phyloP scores from a whole-genome alignment of 441 rosid species.

The Bocquillonia castaneifolia region DNA sequence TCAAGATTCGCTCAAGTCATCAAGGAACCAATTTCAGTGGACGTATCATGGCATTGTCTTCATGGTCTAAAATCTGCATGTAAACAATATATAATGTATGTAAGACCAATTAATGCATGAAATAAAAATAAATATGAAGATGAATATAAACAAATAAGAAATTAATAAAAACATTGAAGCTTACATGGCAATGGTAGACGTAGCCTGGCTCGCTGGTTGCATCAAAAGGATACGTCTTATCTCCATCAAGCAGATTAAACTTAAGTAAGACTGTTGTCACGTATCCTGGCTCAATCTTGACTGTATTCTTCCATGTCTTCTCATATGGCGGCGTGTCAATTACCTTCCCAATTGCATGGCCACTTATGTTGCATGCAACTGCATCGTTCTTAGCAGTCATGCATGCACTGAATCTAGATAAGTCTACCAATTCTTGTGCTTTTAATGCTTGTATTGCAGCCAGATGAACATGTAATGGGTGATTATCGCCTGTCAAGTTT shows the following conservation, averaged over 20 bases:
- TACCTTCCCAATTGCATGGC: background rate
- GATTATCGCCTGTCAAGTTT: constrained; percentile 79
- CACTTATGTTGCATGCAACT: constrained; percentile 11
- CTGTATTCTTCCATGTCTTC: constrained; percentile 65
- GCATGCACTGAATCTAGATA: constrained; percentile 51
- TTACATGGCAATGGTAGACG: constrained; percentile 87
- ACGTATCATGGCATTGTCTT: constrained; percentile 74
- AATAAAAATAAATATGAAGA: too few relatives aligned
- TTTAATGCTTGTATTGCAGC: constrained; percentile 24
- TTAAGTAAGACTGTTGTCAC: constrained; percentile 53
- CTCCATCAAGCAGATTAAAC: constrained; percentile 25
- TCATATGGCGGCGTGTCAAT: background rate
- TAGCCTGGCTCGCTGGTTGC: constrained; percentile 69
- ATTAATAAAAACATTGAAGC: too few relatives aligned
- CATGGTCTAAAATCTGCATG: constrained; percentile 67
- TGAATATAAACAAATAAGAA: too few relatives aligned
- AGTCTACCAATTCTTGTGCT: constrained; percentile 26
- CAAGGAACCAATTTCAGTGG: constrained; percentile 48
- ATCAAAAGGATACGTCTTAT: constrained; percentile 52
- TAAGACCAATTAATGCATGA: too few relatives aligned
- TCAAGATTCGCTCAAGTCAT: too few relatives aligned
- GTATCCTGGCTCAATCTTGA: constrained; percentile 60
- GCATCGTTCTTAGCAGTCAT: constrained; percentile 33
- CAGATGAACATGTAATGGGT: constrained; percentile 78
- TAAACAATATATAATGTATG: background rate